Conservation (phyloP, 352 stramenopile species). For the Globisporangium spinosum region DNA sequence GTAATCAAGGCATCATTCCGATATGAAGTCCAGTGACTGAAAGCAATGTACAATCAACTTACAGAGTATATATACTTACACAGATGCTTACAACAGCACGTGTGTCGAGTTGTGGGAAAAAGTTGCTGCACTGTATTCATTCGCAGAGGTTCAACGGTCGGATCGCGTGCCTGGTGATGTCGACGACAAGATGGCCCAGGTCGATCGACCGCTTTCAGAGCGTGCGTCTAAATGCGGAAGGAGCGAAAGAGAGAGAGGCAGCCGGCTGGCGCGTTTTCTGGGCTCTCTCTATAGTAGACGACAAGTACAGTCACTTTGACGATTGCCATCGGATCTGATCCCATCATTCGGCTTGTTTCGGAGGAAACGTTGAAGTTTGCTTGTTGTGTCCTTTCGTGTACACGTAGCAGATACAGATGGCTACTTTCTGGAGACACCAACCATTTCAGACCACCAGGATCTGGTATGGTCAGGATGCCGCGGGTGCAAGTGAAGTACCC, state of each 20-base stretch:
- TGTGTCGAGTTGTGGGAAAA: neutral
- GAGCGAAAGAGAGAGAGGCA: neutral
- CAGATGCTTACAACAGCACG: neutral
- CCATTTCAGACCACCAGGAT: neutral
- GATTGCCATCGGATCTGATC: too few relatives aligned
- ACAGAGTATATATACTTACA: neutral
- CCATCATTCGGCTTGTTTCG: too few relatives aligned
- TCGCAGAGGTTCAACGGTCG: neutral
- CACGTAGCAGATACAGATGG: neutral
- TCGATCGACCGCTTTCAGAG: neutral
- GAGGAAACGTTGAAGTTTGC: too few relatives aligned
- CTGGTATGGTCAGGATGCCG: too few relatives aligned
- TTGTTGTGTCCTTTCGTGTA: too few relatives aligned
- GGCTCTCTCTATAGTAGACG: too few relatives aligned
- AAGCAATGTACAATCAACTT: neutral
- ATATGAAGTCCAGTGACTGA: too few relatives aligned
- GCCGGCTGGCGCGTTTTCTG: neutral
- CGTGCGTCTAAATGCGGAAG: neutral
- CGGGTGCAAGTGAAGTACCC: too few relatives aligned
- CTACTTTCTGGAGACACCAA: neutral
- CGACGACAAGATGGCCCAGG: neutral
- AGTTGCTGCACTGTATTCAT: neutral
- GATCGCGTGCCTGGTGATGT: neutral
- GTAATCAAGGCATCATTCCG: constrained; percentile 5
- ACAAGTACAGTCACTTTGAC: too few relatives aligned